Evolutionary conservation across 2,329 filamentous ascomycete genomes (phyloP), one percentile per base, ranked within the genome.

Genomic region (Hymenoscyphus salicellus): DNA sequence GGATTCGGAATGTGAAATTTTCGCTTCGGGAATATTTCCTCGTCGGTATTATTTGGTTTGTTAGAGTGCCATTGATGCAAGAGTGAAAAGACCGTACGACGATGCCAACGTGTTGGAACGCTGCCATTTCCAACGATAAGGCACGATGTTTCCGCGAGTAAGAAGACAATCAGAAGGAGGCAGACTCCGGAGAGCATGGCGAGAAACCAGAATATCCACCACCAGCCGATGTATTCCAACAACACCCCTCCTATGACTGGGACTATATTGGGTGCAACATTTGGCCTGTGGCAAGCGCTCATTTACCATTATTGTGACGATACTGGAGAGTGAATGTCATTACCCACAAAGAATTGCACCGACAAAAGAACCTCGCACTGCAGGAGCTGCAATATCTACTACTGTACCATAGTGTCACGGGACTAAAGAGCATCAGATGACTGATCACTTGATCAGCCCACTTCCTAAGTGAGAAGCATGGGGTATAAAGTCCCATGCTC

Each of bases 331-430:
- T 55, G 20, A 30, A 55, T 3, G 4, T 23, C 58, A 26, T 56
- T 32, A 63, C 64, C 61, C 62, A 55, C 30, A 46, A 55, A 60
- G 26, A 17, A 65, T 36, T 10, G 28, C 56, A 32, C 84, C 88
- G 77, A 92, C 87, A 73, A 89, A 92, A 61, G 82, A 87, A 65
- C 88, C 68, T 11, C 68, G 78, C 71, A 91, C 87, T 1, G 82
- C 82, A 1, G 83, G 82, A 0, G 85, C 87, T n/a, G 84, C 79
- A 8, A 89, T 78, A 71, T 91, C 89, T 0, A 85, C 84, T 0
- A 90, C 81, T 0, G 90, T 83, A 0, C 84, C 88, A 30, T n/a
- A n/a, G n/a, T 32, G 30, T 32, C 7, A 32, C 7, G 7, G 30
- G 7, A 32, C 30, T 5, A 32, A 32, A 7, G 30, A 32, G 30